Percentiles rank a stretch among this genome's conserved stretches.
These are phyloP conservation scores for Diddensiella santjacobensis DNA, from an alignment of 805 yeast species.

Conservation along the genomic window DNA sequence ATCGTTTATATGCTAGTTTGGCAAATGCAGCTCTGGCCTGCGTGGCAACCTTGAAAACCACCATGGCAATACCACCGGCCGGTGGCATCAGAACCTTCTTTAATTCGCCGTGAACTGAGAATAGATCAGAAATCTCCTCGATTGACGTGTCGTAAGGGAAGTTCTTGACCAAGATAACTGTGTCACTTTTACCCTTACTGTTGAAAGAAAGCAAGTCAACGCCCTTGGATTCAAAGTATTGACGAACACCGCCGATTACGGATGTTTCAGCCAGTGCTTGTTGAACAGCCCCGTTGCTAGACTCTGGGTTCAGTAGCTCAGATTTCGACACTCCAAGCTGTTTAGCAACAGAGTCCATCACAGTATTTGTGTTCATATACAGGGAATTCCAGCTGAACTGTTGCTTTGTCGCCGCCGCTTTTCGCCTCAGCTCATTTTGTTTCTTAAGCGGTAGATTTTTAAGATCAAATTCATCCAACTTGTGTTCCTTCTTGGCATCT, in stretches of 20 bases:
- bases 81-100: conserved; percentile 89
- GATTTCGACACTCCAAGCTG: conserved; percentile 80
- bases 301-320: conserved; percentile 82
- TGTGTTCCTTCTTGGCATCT: conserved; percentile 73
- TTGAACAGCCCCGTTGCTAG: conserved; percentile 83
- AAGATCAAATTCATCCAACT: conserved; percentile 84
- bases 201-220: conserved; percentile 75
- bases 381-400: conserved; percentile 95
- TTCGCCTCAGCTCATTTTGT: conserved; percentile 78
- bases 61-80: conserved; percentile 91
- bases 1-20: conserved; percentile 79
- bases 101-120: conserved; percentile 73
- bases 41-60: conserved; percentile 79
- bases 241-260: conserved; percentile 85
- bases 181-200: conserved; percentile 70
- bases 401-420: conserved; percentile 76
- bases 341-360: conserved; percentile 80
- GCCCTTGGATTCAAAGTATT: conserved; percentile 79
- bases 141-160: conserved; percentile 83
- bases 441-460: conserved; percentile 89
- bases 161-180: conserved; percentile 78
- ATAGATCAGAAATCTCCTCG: conserved; percentile 78
- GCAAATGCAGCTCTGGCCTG: conserved; percentile 87
- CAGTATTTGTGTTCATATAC: conserved; percentile 87
- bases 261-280: conserved; percentile 98